Evolutionary conservation across 2,329 filamentous ascomycete species (phyloP), one percentile per base, ranked within the genome.

Genomic region (Berkeleyomyces rouxiae): DNA sequence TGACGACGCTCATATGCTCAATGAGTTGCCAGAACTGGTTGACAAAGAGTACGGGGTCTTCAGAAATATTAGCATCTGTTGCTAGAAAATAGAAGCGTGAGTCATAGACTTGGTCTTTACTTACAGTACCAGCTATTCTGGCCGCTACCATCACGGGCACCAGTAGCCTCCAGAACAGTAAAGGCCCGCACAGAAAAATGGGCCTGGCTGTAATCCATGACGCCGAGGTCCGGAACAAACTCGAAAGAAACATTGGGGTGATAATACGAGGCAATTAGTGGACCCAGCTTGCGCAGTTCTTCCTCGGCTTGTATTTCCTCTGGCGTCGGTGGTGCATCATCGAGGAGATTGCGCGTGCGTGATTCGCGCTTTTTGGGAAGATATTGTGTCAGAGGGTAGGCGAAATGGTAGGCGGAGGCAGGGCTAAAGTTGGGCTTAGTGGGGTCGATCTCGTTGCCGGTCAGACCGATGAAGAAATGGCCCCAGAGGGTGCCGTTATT

Each of bases 11-110:
- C 92, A 97, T 97, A 69, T 97, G 90, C 66, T 81, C 85, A 71
- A 82, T 88, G 67, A 99, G 79, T 74, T 97, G 92, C 93, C 93
- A 99, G 75, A 99, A 99, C 3, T 87, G 95, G 75, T 99, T 99
- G 71, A 93, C 78, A 71, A 90, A 99, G 46, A 97, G 75, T 53
- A 96, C 82, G 3, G 93, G 93, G 70, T 83, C 77, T 78, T 61
- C 33, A 33, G 60, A 7, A 40, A 9, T 36, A 66, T 71, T 59
- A 69, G 68, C 57, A 59, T 46, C 23, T 23, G 42, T 39, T 23
- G 33, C 31, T 23, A 23, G 23, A 23, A 23, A 23, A 23, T 23
- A 23, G 23, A 23, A 3, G 11, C n/a, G 7, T 10, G 39, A 9
- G n/a, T 31, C 33, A 4, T 31, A 7, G 31, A 11, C 36, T 5